A percentile compares a stretch with the other conserved stretches of the same genome.
Conservation (phyloP, 441 rosid species). For the Gossypium davidsonii region DNA sequence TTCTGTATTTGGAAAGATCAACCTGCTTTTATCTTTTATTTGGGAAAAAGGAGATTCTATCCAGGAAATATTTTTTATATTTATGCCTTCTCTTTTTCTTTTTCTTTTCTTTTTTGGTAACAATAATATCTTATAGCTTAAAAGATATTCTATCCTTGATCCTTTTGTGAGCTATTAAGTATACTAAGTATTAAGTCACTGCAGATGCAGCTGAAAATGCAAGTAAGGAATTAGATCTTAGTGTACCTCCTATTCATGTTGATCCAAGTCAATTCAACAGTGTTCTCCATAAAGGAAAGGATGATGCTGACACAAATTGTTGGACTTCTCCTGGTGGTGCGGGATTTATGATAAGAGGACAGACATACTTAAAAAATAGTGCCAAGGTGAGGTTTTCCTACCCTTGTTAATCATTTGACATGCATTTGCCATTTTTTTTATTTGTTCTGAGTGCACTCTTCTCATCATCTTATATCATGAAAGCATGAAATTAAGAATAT, state of each 20-base stretch:
- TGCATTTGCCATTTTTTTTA: neutral
- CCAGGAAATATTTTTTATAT: neutral
- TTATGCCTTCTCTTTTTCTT: neutral
- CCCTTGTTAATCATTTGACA: slow-evolving; percentile 1
- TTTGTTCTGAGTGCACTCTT: slow-evolving; percentile 2
- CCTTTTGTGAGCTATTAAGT: neutral
- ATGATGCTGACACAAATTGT: slow-evolving; percentile 72
- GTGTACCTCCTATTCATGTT: slow-evolving; percentile 41
- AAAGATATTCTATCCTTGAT: neutral
- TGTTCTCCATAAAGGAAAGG: slow-evolving; percentile 55
- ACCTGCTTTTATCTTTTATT: neutral
- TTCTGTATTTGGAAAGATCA: neutral
- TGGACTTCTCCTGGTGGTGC: slow-evolving; percentile 85
- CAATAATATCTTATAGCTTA: neutral
- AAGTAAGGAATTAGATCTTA: slow-evolving; percentile 59
- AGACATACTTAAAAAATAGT: slow-evolving; percentile 79
- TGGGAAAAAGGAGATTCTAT: neutral
- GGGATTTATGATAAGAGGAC: slow-evolving; percentile 95
- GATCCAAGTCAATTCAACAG: slow-evolving; percentile 57
- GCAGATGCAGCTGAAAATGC: slow-evolving; percentile 48
- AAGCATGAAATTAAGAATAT: neutral
- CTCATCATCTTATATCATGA: neutral
- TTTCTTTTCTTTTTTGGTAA: neutral
- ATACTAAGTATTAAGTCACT: slow-evolving; percentile 20
- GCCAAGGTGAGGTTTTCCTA: slow-evolving; percentile 53